Base-by-base conservation (phyloP, 768 basidiomycete genomes). In the Sistotremastrum suecicum region DNA sequence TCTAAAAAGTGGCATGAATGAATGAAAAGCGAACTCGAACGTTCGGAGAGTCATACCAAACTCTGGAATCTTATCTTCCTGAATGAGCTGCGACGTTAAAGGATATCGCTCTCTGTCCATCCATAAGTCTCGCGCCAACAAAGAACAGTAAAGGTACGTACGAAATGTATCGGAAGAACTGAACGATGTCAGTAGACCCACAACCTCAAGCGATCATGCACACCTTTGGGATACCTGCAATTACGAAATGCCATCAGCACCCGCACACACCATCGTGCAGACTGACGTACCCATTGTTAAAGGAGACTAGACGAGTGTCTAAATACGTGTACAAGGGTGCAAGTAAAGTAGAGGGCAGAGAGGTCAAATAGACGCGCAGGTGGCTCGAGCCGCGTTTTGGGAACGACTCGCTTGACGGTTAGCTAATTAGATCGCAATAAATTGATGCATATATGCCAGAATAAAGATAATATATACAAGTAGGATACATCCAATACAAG, bases 111-210 rank as follows among this genome's bases (percentile, higher is more conserved):
- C 95, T 50, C 90, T 94, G 58, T 2, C 6, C 30, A 38, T 28
- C 33, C 10, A 59, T 49, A 7, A 48, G 36, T 54, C 34, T 10
- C 10, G 34, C 31, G 12, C 29, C 5, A 5, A 12, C 0, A 12
- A 9, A 6, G 11, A 9, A 12, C 40, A 31, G 35, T 29, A 7
- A 20, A 5, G 4, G 33, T 3, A 67, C 85, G 56, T 63, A 87
- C 82, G 90, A 92, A 55, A 92, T 87, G 61, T 90, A 95, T 64
- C 90, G 80, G 74, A 95, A 95, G 67, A 95, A 95, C 91, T 94
- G 54, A 46, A 34, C 35, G 29, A n/a, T 40, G 44, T 37, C 45
- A 47, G n/a, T 34, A 39, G 28, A 39, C 2, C 7, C 42, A 28
- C 30, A 37, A 46, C 39, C 37, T 41, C 34, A 35, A 44, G 31